Conservation (phyloP, 2,329 filamentous ascomycete species). For the Penicillium janthinellum region DNA sequence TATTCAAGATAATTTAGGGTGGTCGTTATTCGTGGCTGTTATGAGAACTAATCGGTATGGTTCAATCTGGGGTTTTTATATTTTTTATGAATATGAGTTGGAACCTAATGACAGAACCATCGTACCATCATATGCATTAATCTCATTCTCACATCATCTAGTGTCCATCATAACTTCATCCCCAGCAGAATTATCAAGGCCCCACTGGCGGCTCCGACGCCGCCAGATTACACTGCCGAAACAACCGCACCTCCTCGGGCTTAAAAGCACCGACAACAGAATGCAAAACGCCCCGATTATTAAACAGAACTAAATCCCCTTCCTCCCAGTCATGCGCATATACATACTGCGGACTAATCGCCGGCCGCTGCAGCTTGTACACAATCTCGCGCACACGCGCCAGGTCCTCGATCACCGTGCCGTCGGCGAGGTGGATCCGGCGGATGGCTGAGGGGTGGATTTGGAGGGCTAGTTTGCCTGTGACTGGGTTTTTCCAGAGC, state of each 20-base stretch:
- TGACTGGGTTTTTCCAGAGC: conserved; percentile 76
- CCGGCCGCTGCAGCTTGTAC: conserved; percentile 71
- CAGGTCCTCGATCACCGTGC: conserved; percentile 69
- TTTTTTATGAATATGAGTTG: no score
- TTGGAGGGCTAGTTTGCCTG: conserved; percentile 68
- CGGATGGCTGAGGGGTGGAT: conserved; percentile 73
- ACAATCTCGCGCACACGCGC: conserved; percentile 67
- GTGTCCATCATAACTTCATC: not conserved
- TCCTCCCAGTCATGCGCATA: conserved; percentile 77
- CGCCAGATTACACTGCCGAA: conserved; percentile 80
- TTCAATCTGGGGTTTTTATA: no score
- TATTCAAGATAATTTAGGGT: no score
- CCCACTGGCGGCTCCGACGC: conserved; percentile 29
- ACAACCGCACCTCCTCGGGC: conserved; percentile 72
- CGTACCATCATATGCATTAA: not conserved
- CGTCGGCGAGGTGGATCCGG: conserved; percentile 67
- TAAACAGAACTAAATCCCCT: conserved; percentile 75
- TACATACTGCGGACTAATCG: conserved; percentile 67
- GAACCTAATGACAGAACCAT: no score
- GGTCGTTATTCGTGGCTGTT: no score
- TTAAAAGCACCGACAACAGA: conserved; percentile 74
- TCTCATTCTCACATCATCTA: not conserved
- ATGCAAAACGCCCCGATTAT: conserved; percentile 75
- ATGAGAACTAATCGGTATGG: no score
- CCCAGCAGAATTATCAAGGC: conserved; percentile 5